Evolutionary conservation across 441 rosid species (phyloP).

Genomic region (Gossypium gossypioides): DNA sequence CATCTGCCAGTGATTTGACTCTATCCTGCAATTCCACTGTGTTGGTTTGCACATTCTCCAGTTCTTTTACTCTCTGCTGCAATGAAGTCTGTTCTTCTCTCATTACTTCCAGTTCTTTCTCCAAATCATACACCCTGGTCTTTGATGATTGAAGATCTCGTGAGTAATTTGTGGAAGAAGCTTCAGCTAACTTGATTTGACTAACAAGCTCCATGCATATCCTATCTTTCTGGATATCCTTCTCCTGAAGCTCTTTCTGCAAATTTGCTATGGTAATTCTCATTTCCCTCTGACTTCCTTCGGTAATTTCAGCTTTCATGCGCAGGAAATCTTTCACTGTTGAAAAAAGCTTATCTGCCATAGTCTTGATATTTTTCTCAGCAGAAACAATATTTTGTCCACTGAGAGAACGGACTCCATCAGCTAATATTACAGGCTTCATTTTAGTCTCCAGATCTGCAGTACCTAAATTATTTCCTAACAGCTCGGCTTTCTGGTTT

Average conservation of each 20-base stretch:
- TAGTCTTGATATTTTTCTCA: slow-evolving; percentile 48
- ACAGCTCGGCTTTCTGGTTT: slow-evolving; percentile 43
- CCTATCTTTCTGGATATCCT: slow-evolving; percentile 75
- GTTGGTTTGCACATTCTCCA: slow-evolving; percentile 53
- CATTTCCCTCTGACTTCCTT: slow-evolving; percentile 62
- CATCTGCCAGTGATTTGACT: slow-evolving; percentile 43
- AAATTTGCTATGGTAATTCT: slow-evolving; percentile 55
- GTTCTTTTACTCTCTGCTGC: slow-evolving; percentile 47
- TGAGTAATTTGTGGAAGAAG: slow-evolving; percentile 48
- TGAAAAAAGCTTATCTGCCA: slow-evolving; percentile 48
- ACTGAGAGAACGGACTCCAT: slow-evolving; percentile 21
- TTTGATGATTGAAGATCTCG: slow-evolving; percentile 66
- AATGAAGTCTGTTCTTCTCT: slow-evolving; percentile 45
- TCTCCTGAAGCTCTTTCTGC: slow-evolving; percentile 91
- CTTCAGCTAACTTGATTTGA: slow-evolving; percentile 96
- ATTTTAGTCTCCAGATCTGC: slow-evolving; percentile 25
- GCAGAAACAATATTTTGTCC: slow-evolving; percentile 31
- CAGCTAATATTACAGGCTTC: slow-evolving; percentile 24
- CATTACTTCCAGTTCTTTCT: slow-evolving; percentile 40
- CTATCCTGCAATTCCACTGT: slow-evolving; percentile 47
- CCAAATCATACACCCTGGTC: slow-evolving; percentile 45
- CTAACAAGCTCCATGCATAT: slow-evolving; percentile 75
- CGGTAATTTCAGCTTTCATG: slow-evolving; percentile 42
- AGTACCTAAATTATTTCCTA: slow-evolving; percentile 24
- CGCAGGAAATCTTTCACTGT: slow-evolving; percentile 42